phyloP scores from a whole-genome alignment of 2,329 filamentous ascomycete species.

The Fusarium mexicanum region DNA sequence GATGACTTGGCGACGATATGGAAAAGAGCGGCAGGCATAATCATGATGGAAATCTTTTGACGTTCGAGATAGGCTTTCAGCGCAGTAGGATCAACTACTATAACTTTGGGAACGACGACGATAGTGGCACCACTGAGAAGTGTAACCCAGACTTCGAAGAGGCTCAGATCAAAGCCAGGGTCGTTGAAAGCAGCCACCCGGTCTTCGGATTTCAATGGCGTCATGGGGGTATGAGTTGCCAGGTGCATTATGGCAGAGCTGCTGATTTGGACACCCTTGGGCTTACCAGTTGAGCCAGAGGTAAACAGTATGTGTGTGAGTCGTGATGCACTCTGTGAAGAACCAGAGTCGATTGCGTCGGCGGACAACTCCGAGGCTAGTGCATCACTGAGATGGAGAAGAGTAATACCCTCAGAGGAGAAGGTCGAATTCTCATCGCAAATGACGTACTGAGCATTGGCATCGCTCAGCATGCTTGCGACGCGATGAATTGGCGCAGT shows the following conservation, averaged over 20 bases:
- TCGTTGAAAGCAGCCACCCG: not conserved
- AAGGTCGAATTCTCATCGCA: not conserved
- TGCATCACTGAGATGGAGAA: not conserved
- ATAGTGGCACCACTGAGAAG: not conserved
- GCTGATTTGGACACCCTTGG: not conserved
- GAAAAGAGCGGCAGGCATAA: not conserved
- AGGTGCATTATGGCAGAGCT: not conserved
- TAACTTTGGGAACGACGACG: not conserved
- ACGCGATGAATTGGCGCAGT: not conserved
- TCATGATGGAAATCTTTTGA: not conserved
- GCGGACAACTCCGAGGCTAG: accelerated
- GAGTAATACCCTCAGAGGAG: not conserved
- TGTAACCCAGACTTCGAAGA: not conserved
- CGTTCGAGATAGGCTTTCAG: not conserved
- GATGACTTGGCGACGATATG: not conserved
- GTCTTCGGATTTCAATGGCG: not conserved
- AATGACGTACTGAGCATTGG: not conserved
- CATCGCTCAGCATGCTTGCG: not conserved
- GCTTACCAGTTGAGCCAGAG: not conserved
- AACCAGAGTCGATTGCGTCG: not conserved
- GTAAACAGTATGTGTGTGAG: not conserved
- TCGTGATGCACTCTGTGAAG: not conserved
- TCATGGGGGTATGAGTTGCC: not conserved
- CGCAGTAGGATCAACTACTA: not conserved
- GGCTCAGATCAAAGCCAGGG: not conserved